phyloP scores from a whole-genome alignment of 257 asterid species.

The Henckelia pumila region DNA sequence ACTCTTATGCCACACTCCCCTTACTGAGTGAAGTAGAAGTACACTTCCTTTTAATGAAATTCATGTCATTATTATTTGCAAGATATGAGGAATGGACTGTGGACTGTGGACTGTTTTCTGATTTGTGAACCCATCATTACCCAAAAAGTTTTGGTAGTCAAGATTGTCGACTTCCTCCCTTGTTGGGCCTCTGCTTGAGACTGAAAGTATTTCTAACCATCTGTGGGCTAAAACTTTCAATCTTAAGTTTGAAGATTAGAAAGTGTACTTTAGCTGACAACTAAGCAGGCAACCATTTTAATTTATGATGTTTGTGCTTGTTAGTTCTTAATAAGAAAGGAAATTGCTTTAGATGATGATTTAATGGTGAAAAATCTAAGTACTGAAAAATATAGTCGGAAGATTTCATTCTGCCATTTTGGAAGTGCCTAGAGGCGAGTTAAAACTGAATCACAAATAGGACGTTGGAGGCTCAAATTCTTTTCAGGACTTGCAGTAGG shows the following conservation, averaged over 20 bases:
- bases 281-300: neutral
- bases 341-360: neutral
- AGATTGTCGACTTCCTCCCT: neutral
- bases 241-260: neutral
- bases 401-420: neutral
- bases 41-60: neutral
- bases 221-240: neutral
- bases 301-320: neutral
- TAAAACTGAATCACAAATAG: neutral
- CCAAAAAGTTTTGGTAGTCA: neutral
- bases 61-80: too few species aligned
- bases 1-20: neutral
- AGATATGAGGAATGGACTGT: neutral
- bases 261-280: neutral
- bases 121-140: neutral
- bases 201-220: neutral
- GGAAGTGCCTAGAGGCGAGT: neutral
- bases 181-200: neutral
- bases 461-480: neutral
- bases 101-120: neutral
- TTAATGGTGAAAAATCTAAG: neutral
- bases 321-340: neutral
- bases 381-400: too few species aligned
- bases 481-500: neutral
- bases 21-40: neutral